phyloP scores from a whole-genome alignment of 2,329 filamentous ascomycete genomes.

The Huntiella abstrusa region DNA sequence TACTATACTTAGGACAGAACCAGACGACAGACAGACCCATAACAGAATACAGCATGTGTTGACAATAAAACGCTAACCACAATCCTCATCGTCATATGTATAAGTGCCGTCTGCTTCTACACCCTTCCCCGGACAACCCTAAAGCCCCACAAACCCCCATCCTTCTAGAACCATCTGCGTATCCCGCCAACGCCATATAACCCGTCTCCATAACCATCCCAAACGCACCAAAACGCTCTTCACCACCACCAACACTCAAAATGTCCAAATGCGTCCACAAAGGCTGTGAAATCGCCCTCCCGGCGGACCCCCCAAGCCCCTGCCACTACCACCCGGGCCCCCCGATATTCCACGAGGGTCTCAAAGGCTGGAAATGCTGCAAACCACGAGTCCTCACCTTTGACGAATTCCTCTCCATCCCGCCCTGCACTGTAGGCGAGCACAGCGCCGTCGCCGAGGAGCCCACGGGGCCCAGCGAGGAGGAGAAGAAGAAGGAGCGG shows the following conservation, averaged over 20 bases:
- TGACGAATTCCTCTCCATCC: slow-evolving; percentile 88
- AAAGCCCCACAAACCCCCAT: too few relatives aligned
- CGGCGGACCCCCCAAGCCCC: slow-evolving; percentile 49
- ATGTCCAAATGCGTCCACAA: slow-evolving; percentile 92
- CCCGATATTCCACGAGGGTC: slow-evolving; percentile 90
- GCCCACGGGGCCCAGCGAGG: slow-evolving; percentile 31
- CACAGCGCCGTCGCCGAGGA: slow-evolving; percentile 64
- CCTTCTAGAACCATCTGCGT: too few relatives aligned
- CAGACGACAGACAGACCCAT: too few relatives aligned
- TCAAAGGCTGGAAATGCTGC: slow-evolving; percentile 99
- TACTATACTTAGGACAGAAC: too few relatives aligned
- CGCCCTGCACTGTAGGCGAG: slow-evolving; percentile 80
- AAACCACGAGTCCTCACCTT: slow-evolving; percentile 93
- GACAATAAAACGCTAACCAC: too few relatives aligned
- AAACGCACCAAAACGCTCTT: neutral
- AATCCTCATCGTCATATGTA: too few relatives aligned
- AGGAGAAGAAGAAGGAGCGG: slow-evolving; percentile 11
- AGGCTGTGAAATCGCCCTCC: slow-evolving; percentile 75
- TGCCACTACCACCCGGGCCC: slow-evolving; percentile 88
- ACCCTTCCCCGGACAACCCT: too few relatives aligned
- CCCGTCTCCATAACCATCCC: too few relatives aligned
- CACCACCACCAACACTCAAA: neutral
- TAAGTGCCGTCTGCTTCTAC: too few relatives aligned
- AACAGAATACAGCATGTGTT: too few relatives aligned
- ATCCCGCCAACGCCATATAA: too few relatives aligned